These are phyloP conservation scores for Leptographium lundbergii DNA, from an alignment of 2,329 filamentous ascomycete genomes.

Conservation along the genomic window DNA sequence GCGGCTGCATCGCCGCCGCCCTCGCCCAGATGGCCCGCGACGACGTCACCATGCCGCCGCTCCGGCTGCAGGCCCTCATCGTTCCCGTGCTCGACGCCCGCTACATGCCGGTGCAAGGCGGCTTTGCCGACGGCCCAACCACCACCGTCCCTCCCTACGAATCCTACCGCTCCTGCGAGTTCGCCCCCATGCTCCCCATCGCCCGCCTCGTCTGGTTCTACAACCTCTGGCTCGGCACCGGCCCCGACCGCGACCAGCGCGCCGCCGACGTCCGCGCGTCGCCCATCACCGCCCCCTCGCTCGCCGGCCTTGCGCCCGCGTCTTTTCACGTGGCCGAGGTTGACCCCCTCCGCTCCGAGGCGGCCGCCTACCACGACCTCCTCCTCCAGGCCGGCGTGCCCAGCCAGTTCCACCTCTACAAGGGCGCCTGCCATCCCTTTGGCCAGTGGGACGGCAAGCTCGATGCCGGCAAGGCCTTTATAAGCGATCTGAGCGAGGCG, in stretches of 20 bases:
- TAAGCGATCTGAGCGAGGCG: not conserved
- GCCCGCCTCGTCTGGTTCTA: conserved; percentile 9
- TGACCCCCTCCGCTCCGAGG: conserved; percentile 7
- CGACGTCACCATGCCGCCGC: conserved; percentile 13
- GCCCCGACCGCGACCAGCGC: not conserved
- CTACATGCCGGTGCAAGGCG: not conserved
- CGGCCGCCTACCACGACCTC: conserved; percentile 2
- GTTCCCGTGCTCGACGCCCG: conserved; percentile 25
- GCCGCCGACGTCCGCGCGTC: conserved; percentile 3
- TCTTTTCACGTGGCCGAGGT: conserved; percentile 6
- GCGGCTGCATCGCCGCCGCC: conserved; percentile 15
- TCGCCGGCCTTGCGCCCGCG: not conserved
- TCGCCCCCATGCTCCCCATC: conserved; percentile 8
- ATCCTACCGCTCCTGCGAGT: conserved; percentile 4
- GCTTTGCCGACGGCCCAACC: not conserved
- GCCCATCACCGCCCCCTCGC: conserved; percentile 2
- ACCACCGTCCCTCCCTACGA: not conserved
- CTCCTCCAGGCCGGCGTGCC: not conserved
- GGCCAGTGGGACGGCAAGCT: conserved; percentile 8
- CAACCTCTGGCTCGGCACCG: conserved; percentile 6
- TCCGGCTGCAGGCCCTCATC: conserved; percentile 21
- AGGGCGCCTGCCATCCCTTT: conserved; percentile 8
- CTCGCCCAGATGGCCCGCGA: conserved; percentile 28
- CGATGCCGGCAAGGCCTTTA: not conserved
- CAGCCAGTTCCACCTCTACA: conserved; percentile 1